These are phyloP conservation scores for Zygosaccharomyces siamensis DNA, from an alignment of 805 yeast species.

Conservation along the genomic window DNA sequence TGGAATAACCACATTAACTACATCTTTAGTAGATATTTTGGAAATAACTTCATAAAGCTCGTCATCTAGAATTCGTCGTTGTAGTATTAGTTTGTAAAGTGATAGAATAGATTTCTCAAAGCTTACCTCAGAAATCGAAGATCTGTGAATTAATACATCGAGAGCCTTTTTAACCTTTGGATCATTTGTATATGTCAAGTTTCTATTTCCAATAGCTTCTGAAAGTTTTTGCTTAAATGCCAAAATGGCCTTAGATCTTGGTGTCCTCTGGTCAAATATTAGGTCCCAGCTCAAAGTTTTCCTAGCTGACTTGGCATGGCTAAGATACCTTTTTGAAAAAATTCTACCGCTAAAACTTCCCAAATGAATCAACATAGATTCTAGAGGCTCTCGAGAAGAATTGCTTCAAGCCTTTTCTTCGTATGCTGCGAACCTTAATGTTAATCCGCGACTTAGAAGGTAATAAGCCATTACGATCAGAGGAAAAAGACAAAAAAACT, in stretches of 20 bases:
- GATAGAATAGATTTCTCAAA: slow-evolving; percentile 9
- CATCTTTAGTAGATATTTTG: slow-evolving; percentile 1
- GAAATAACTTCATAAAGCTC: slow-evolving; percentile 13
- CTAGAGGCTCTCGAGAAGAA: not conserved
- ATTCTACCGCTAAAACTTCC: not conserved
- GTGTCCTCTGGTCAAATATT: slow-evolving; percentile 11
- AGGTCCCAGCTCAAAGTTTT: slow-evolving; percentile 8
- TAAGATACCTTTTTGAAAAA: not conserved
- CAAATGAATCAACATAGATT: not conserved
- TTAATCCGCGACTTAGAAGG: slow-evolving; percentile 1
- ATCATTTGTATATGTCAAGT: not conserved
- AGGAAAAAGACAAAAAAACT: not conserved
- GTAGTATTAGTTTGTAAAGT: slow-evolving; percentile 15
- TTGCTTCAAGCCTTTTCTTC: not conserved
- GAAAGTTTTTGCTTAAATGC: slow-evolving; percentile 12
- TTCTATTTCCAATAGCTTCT: slow-evolving; percentile 3
- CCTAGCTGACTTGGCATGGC: slow-evolving; percentile 1
- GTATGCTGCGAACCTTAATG: not conserved
- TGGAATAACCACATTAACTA: slow-evolving; percentile 17
- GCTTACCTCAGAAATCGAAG: not conserved
- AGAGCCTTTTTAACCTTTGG: slow-evolving; percentile 8
- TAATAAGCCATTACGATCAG: not conserved
- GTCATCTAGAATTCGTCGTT: slow-evolving; percentile 16
- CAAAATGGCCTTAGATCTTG: slow-evolving; percentile 10
- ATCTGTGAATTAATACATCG: slow-evolving; percentile 1